These are phyloP conservation scores for Cladophialophora bantiana DNA, from an alignment of 2,329 filamentous ascomycete genomes.

Conservation along the genomic window DNA sequence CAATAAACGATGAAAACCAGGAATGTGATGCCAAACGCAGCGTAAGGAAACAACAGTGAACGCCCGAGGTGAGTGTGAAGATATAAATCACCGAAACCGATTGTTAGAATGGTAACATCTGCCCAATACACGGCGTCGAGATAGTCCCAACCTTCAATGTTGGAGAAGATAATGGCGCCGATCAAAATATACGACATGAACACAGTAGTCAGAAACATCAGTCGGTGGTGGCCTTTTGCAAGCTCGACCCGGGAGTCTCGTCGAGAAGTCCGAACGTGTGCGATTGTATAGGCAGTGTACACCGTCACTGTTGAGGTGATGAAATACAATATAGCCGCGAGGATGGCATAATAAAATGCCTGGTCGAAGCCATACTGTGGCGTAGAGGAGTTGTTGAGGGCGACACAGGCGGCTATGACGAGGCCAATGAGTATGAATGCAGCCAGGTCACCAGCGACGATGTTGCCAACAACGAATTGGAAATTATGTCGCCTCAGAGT, in stretches of 20 bases:
- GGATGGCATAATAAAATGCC: slow-evolving; percentile 66
- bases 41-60: slow-evolving; percentile 60
- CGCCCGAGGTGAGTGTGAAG: slow-evolving; percentile 57
- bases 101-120: slow-evolving; percentile 62
- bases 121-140: slow-evolving; percentile 63
- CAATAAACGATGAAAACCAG: slow-evolving; percentile 63
- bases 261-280: not conserved
- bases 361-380: slow-evolving; percentile 44
- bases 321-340: slow-evolving; percentile 61
- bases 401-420: slow-evolving; percentile 6
- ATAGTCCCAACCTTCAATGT: slow-evolving; percentile 59
- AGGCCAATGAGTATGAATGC: slow-evolving; percentile 47
- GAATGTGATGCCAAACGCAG: slow-evolving; percentile 61
- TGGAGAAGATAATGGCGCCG: slow-evolving; percentile 47
- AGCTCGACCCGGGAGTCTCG: not conserved
- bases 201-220: slow-evolving; percentile 53
- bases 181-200: slow-evolving; percentile 49
- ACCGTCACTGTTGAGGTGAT: not conserved
- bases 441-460: slow-evolving; percentile 58
- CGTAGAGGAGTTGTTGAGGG: not conserved
- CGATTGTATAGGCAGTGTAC: not conserved
- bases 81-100: slow-evolving; percentile 62
- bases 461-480: slow-evolving; percentile 43
- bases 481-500: not conserved
- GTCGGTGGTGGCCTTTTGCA: not conserved